phyloP scores from a whole-genome alignment of 371 early-diverging fungal genomes.

The Thermomucor indicae-seudaticae region DNA sequence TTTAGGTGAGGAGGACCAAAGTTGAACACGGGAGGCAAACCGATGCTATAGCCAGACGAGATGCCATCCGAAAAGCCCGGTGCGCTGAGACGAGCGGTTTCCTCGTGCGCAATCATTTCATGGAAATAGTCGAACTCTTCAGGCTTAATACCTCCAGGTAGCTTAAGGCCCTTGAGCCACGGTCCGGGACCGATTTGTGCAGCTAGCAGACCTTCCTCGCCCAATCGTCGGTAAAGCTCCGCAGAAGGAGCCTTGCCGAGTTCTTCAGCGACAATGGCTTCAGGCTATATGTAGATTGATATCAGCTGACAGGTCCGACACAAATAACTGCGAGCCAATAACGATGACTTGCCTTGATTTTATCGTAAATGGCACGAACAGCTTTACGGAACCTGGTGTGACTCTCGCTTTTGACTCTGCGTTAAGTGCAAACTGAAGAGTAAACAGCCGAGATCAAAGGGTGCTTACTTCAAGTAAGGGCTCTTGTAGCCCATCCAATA shows the following conservation, averaged over 20 bases:
- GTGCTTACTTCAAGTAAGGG: conserved; percentile 54
- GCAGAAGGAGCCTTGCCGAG: conserved; percentile 32
- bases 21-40: conserved; percentile 58
- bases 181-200: conserved; percentile 39
- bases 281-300: conserved; percentile 52
- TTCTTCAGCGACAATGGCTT: conserved; percentile 42
- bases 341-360: conserved; percentile 8
- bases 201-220: conserved; percentile 26
- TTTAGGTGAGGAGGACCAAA: conserved; percentile 40
- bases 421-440: background rate
- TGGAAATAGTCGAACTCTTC: conserved; percentile 70
- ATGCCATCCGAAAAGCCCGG: conserved; percentile 49
- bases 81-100: conserved; percentile 47
- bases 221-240: conserved; percentile 46
- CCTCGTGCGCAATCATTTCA: conserved; percentile 53
- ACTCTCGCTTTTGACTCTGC: conserved; percentile 31
- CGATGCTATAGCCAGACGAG: conserved; percentile 42
- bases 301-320: conserved; percentile 61
- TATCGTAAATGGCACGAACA: conserved; percentile 33
- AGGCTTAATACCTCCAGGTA: conserved; percentile 48
- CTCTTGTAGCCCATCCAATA: conserved; percentile 55
- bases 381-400: conserved; percentile 46
- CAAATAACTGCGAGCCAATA: background rate
- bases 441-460: background rate
- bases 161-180: conserved; percentile 28